phyloP scores from a whole-genome alignment of 2,329 filamentous ascomycete species.

The Sclerotinia spermophila region DNA sequence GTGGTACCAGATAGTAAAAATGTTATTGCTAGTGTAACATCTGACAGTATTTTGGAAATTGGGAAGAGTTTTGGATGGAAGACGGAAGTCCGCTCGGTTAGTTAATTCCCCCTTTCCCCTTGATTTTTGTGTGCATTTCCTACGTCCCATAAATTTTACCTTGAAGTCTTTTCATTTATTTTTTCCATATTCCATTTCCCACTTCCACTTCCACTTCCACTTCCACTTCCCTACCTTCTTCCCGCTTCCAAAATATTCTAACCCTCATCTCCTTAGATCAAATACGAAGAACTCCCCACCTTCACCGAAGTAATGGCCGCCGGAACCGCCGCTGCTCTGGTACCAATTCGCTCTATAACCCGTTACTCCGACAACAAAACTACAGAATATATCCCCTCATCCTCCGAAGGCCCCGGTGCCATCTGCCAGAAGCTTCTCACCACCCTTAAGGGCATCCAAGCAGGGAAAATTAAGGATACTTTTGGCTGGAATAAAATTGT shows the following conservation, averaged over 20 bases:
- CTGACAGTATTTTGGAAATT: constrained; percentile 72
- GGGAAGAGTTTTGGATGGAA: constrained; percentile 77
- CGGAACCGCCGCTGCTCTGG: constrained; percentile 85
- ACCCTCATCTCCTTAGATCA: constrained; percentile 49
- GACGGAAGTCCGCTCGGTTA: constrained; percentile 69
- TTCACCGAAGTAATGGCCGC: constrained; percentile 85
- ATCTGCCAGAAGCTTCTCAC: constrained; percentile 68
- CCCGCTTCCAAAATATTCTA: background rate
- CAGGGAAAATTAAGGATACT: constrained; percentile 70
- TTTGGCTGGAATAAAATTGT: constrained; percentile 38
- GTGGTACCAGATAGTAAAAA: constrained; percentile 84
- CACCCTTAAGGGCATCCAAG: constrained; percentile 81
- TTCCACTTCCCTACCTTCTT: too few species aligned
- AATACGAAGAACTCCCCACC: constrained; percentile 53
- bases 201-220: background rate
- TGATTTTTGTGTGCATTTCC: background rate
- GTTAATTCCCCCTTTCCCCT: constrained; percentile 33
- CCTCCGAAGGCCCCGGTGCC: constrained; percentile 67
- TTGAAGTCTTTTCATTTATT: background rate
- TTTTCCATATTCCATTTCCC: background rate
- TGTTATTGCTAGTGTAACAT: constrained; percentile 84
- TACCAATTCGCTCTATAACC: constrained; percentile 89
- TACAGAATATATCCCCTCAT: constrained; percentile 52
- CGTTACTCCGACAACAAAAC: constrained; percentile 53
- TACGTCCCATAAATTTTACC: background rate